A percentile compares a stretch with the other conserved stretches of the same genome.
phyloP scores from a whole-genome alignment of 768 basidiomycete species.

The Phylloporus sp. region DNA sequence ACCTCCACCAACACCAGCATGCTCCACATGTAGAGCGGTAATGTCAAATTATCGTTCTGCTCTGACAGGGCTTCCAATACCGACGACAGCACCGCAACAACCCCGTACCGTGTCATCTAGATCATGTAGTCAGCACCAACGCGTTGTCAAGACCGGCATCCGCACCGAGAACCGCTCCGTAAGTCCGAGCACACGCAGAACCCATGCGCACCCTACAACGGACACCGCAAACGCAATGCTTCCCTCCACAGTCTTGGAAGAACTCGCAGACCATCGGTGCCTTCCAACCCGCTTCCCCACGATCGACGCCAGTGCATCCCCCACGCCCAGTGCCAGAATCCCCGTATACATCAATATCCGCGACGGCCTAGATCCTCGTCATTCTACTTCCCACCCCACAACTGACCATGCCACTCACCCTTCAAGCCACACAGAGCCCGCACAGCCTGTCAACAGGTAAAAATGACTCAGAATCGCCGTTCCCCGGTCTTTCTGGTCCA shows the following conservation, averaged over 20 bases:
- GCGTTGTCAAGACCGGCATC: not conserved
- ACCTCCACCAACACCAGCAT: slow-evolving; percentile 58
- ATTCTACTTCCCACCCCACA: slow-evolving; percentile 3
- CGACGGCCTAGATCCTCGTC: slow-evolving; percentile 34
- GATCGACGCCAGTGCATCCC: slow-evolving; percentile 92
- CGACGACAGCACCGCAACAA: slow-evolving; percentile 58
- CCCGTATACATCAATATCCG: slow-evolving; percentile 72
- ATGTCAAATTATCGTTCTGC: slow-evolving; percentile 95
- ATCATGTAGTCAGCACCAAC: slow-evolving; percentile 18
- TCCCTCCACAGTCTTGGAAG: slow-evolving; percentile 89
- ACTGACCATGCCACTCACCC: slow-evolving; percentile 49
- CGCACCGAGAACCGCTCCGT: slow-evolving; percentile 75
- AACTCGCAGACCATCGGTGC: slow-evolving; percentile 78
- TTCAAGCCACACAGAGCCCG: slow-evolving; percentile 92
- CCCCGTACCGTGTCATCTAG: slow-evolving; percentile 63
- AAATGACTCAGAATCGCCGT: slow-evolving; percentile 98
- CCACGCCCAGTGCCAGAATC: slow-evolving; percentile 82
- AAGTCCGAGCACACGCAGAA: slow-evolving; percentile 64
- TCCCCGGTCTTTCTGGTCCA: slow-evolving; percentile 91
- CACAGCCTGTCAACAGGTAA: slow-evolving; percentile 93
- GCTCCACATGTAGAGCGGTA: slow-evolving; percentile 97
- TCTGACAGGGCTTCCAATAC: slow-evolving; percentile 86
- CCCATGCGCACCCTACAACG: slow-evolving; percentile 62
- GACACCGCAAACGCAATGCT: slow-evolving; percentile 76
- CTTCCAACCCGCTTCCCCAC: slow-evolving; percentile 81